Percentiles rank a stretch among this genome's conserved stretches.
phyloP scores from a whole-genome alignment of 495 filamentous ascomycete genomes.

The Cercophora sp. region DNA sequence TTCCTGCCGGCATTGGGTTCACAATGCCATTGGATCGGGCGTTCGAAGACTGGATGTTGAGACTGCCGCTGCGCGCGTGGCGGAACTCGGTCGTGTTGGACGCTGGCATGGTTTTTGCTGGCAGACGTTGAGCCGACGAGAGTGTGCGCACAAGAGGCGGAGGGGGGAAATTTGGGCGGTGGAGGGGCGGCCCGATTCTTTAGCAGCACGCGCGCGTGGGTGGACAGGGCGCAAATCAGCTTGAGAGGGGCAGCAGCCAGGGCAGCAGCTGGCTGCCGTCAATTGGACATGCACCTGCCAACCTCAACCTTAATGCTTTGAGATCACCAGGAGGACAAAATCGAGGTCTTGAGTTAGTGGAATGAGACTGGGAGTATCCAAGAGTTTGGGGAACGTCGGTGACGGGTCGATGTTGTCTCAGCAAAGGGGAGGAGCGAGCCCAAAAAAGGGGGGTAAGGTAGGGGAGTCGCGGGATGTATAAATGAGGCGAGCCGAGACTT shows the following conservation, averaged over 20 bases:
- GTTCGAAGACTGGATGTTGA: slow-evolving; percentile 46
- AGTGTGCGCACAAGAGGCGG: slow-evolving; percentile 8
- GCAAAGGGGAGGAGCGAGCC: not conserved
- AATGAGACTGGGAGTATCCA: not conserved
- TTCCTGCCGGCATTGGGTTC: slow-evolving; percentile 40
- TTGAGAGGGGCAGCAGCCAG: slow-evolving; percentile 5
- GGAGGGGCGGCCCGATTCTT: slow-evolving; percentile 21
- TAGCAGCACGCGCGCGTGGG: slow-evolving; percentile 10
- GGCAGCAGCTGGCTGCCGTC: slow-evolving; percentile 8
- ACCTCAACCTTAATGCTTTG: too few species aligned
- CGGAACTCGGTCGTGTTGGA: slow-evolving; percentile 45
- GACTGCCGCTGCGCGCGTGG: slow-evolving; percentile 49
- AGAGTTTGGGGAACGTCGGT: not conserved
- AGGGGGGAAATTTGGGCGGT: slow-evolving; percentile 9
- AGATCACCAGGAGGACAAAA: not conserved
- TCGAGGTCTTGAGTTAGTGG: too few species aligned
- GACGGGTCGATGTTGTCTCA: slow-evolving; percentile 3
- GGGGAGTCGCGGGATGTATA: slow-evolving; percentile 23
- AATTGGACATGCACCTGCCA: slow-evolving; percentile 6
- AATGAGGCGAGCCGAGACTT: slow-evolving; percentile 21
- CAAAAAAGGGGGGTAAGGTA: not conserved
- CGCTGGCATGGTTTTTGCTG: slow-evolving; percentile 22
- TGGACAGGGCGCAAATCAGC: slow-evolving; percentile 6
- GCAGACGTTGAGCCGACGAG: slow-evolving; percentile 1
- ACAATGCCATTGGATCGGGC: slow-evolving; percentile 29